Conservation (phyloP, 2,329 filamentous ascomycete genomes). For the Colletotrichum filicis region DNA sequence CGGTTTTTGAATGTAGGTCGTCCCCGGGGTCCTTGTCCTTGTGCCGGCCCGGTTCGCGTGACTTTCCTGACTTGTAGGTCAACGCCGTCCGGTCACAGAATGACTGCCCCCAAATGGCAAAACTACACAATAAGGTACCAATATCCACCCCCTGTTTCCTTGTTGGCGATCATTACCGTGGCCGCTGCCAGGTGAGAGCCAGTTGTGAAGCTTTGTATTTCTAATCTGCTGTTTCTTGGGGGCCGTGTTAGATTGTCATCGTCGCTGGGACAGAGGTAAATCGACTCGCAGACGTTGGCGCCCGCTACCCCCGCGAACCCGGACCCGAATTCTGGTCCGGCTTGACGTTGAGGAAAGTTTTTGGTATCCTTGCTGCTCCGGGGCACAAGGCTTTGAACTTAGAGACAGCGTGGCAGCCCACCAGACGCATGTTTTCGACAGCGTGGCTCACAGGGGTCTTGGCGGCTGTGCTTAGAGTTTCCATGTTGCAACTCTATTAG, state of each 20-base stretch:
- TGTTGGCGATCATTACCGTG: slow-evolving; percentile 20
- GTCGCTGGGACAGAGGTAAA: background rate
- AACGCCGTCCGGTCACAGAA: slow-evolving; percentile 6
- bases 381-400: too few relatives aligned
- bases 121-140: background rate
- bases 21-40: slow-evolving; percentile 1
- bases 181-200: background rate
- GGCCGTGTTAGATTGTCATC: background rate
- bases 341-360: background rate
- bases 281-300: background rate
- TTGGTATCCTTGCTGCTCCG: too few relatives aligned
- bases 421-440: background rate
- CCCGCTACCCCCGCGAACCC: background rate
- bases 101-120: background rate
- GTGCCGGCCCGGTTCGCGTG: background rate
- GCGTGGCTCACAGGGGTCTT: background rate
- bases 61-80: slow-evolving; percentile 21
- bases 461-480: background rate
- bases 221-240: background rate
- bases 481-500: background rate
- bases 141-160: background rate
- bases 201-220: background rate
- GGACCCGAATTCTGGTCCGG: background rate
- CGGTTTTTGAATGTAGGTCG: background rate
- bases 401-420: background rate